Conservation (phyloP, 1,284 basidiomycete species). For the Xanthoconium separans region DNA sequence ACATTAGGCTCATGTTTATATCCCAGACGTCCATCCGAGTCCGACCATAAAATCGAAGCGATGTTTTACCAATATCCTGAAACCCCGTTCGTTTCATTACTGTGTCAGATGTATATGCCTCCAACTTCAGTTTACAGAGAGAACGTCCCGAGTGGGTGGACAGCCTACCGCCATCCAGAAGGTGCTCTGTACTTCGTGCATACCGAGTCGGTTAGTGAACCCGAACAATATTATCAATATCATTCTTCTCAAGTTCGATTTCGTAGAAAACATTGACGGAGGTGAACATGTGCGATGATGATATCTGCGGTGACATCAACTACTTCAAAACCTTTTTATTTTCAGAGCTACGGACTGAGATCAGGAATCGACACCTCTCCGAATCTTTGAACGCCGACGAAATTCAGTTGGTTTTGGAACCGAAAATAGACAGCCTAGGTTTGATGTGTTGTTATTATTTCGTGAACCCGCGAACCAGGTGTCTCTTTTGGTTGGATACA, state of each 20-base stretch:
- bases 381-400: slow-evolving; percentile 16
- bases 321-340: slow-evolving; percentile 19
- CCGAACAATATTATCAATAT: not conserved
- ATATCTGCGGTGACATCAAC: slow-evolving; percentile 25
- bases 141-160: slow-evolving; percentile 23
- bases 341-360: slow-evolving; percentile 8
- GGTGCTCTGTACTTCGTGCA: slow-evolving; percentile 32
- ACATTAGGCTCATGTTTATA: slow-evolving; percentile 7
- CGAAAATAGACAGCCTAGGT: slow-evolving; percentile 2
- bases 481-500: slow-evolving; percentile 32
- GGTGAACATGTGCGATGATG: slow-evolving; percentile 21
- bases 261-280: slow-evolving; percentile 34
- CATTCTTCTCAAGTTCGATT: slow-evolving; percentile 1
- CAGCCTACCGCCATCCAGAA: slow-evolving; percentile 27
- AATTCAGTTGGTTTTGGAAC: slow-evolving; percentile 33
- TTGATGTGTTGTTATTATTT: slow-evolving; percentile 33
- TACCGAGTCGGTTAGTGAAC: slow-evolving; percentile 23
- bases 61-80: slow-evolving; percentile 20
- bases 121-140: slow-evolving; percentile 10
- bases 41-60: slow-evolving; percentile 14
- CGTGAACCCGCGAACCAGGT: slow-evolving; percentile 25
- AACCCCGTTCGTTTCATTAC: slow-evolving; percentile 17
- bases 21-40: slow-evolving; percentile 3
- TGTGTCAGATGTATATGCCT: not conserved
- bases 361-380: not conserved